Base-by-base conservation (phyloP, 2,329 filamentous ascomycete genomes). In the Didymella glomerata region DNA sequence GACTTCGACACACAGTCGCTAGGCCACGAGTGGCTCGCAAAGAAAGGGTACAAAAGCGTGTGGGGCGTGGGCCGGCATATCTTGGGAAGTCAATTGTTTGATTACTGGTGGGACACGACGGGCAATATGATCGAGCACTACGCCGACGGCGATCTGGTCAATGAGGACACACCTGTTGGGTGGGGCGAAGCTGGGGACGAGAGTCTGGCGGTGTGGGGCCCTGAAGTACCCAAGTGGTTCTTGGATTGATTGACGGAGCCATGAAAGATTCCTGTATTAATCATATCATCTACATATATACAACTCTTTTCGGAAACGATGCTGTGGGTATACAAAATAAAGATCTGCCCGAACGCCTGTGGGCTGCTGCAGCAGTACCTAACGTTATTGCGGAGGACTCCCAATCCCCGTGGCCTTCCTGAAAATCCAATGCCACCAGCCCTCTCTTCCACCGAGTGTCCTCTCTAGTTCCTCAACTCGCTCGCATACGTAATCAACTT, bases 41-140 rank as follows among this genome's bases (percentile, higher is more conserved):
- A 85, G 62, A 85, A 87, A 72, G 85, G 85, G 1, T 89, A 89
- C 70, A 82, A 82, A 67, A 84, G 82, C 66, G 87, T 87, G 62
- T 92, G 89, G 89, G 89, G 89, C 1, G 85, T 92, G 0, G 89
- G 89, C 0, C 77, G 89, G 51, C 89, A 91, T 78, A 83, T 90
- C 22, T 80, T 91, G 66, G 89, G 89, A 4, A 86, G 83, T 62
- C 89, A 91, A 76, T 86, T 91, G 50, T 92, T 91, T 66, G 88
- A 91, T 69, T 90, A 90, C 73, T 90, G 87, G 87, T 88, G 85
- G 68, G 88, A 90, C 74, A 84, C 85, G 0, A 82, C 79, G 3
- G 80, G 81, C 0, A 88, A 88, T 69, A 88, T 90, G 74, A 78
- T 90, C 68, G 87, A 90, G 76, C 87, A 90, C 73, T 91, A 91